Evolutionary conservation across 179 eudicot species (phyloP), one percentile per base, ranked within the genome.

Genomic region (Beta macrorhiza): DNA sequence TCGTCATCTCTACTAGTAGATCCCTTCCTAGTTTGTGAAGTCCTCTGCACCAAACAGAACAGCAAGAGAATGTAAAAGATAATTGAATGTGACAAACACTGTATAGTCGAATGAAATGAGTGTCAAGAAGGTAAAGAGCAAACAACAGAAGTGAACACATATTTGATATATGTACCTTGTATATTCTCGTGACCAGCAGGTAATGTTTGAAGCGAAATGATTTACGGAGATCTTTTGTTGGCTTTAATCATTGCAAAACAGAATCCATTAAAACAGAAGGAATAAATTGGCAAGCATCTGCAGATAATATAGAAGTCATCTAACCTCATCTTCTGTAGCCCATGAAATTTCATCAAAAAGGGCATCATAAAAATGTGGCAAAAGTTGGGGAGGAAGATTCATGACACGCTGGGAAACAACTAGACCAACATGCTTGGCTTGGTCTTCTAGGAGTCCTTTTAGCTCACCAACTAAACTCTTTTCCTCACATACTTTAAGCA

Each of bases 301-400:
- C 47, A 49, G 20, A 61, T 32, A 65, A 58, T 67, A 25, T 67
- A 19, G n/a, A 32, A 4, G 61, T 25, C 8, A 52, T 69, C 84
- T 76, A 56, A 88, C 90, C 89, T 88, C 90, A 49, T 88, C 90
- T 81, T 88, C 87, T 1, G 82, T 84, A 8, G 86, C 90, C 90
- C 89, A 88, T 58, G 80, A 82, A 58, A 96, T 84, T 88, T 96
- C 98, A 90, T 92, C 97, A 85, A 94, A 96, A 20, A 96, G 91
- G 55, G 86, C 89, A 91, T 91, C 91, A 80, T 96, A 94, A 76
- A 94, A 90, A 59, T 87, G 97, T 45, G 97, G 99, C 84, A 96
- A 82, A 67, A 96, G 96, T 87, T 94, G 98, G 45, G 93, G 99
- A 79, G 98, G 99, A 78, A 94, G 96, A 89, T 96, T 96, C 73